Percentiles rank a stretch among this genome's conserved stretches.
Evolutionary conservation across 495 filamentous ascomycete genomes (phyloP).

Genomic region (Penicillium nucicola): DNA sequence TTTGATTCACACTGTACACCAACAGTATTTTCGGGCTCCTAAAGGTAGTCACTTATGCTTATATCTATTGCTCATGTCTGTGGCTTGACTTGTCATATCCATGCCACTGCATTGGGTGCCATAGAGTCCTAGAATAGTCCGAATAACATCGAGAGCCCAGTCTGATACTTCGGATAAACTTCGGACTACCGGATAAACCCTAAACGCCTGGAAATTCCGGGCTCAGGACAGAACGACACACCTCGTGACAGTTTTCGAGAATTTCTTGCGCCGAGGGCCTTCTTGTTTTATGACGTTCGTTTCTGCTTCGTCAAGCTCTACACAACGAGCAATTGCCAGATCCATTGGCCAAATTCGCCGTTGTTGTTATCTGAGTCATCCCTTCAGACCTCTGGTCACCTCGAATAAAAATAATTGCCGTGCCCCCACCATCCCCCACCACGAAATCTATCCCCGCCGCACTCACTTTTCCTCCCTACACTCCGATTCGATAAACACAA

Average conservation of each 20-base stretch:
- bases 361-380: conserved; percentile 15
- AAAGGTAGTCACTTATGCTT: too few relatives aligned
- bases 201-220: conserved; percentile 18
- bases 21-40: too few relatives aligned
- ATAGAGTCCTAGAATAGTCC: too few relatives aligned
- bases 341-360: conserved; percentile 1
- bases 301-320: conserved; percentile 16
- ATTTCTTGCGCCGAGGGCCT: conserved; percentile 12
- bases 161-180: conserved; percentile 9
- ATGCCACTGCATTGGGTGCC: too few relatives aligned
- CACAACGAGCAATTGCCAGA: conserved; percentile 26
- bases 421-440: conserved; percentile 41
- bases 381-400: conserved; percentile 18
- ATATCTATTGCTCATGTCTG: too few relatives aligned
- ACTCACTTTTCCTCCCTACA: conserved; percentile 26
- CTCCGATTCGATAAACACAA: conserved; percentile 19
- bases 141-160: too few relatives aligned
- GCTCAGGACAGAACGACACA: conserved; percentile 3
- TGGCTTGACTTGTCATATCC: too few relatives aligned
- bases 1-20: too few relatives aligned
- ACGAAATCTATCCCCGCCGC: conserved; percentile 28
- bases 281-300: conserved; percentile 27
- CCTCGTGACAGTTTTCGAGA: background rate
- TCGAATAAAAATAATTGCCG: conserved; percentile 31
- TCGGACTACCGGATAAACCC: conserved; percentile 12